phyloP scores from a whole-genome alignment of 116 monocot genomes.

The Trichopus zeylanicus region DNA sequence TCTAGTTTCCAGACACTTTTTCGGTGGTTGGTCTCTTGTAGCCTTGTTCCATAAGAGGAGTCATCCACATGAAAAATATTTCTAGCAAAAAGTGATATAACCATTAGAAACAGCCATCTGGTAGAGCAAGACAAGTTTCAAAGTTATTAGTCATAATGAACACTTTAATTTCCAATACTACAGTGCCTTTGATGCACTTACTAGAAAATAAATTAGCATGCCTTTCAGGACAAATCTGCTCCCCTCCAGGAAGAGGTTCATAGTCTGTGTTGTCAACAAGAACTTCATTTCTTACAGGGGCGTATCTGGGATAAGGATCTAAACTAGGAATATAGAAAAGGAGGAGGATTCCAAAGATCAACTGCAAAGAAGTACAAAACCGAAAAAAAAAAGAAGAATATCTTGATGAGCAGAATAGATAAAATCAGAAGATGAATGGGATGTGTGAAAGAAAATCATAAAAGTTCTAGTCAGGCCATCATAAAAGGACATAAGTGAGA shows the following conservation, averaged over 20 bases:
- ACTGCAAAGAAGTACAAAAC: constrained; percentile 45
- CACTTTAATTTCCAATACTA: no score
- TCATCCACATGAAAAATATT: constrained; percentile 88
- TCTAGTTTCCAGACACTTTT: constrained; percentile 98
- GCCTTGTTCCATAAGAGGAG: constrained; percentile 89
- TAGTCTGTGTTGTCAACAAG: constrained; percentile 40
- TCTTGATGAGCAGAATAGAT: background rate
- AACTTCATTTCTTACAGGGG: constrained; percentile 39
- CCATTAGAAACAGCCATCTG: constrained; percentile 1
- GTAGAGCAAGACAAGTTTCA: background rate
- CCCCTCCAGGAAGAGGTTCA: constrained; percentile 75
- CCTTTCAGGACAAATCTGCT: constrained; percentile 82
- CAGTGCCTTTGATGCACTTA: constrained; percentile 32
- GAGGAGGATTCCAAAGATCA: constrained; percentile 71
- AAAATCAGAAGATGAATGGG: background rate
- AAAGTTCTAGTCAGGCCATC: background rate
- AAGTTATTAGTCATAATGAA: no score
- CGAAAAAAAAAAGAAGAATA: no score
- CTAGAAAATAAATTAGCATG: constrained; percentile 69
- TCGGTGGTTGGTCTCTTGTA: constrained; percentile 79
- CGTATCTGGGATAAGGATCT: constrained; percentile 73
- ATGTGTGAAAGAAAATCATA: no score
- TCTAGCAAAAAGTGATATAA: constrained; percentile 21
- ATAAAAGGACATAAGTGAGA: background rate
- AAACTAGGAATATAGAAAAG: constrained; percentile 63